Percentiles rank a stretch among this genome's conserved stretches.
These are phyloP conservation scores for Phyllosticta citrichinensis DNA, from an alignment of 2,329 filamentous ascomycete species.

Conservation along the genomic window DNA sequence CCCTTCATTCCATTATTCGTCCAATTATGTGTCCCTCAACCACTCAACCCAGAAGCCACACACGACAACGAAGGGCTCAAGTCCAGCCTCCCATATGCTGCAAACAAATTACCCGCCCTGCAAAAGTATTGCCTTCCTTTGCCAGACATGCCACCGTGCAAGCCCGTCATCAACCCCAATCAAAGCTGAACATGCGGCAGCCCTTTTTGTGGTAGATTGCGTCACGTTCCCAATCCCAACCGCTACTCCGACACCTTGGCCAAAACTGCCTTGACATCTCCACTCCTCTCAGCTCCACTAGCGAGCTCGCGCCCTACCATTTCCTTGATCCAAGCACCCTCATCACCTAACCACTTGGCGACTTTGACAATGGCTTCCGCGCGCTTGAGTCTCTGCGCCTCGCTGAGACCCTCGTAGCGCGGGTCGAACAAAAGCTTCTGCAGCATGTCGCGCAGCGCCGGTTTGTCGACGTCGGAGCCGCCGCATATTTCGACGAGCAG, in stretches of 20 bases:
- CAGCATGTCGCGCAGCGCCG: constrained; percentile 13
- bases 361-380: constrained; percentile 17
- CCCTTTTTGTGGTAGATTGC: too few relatives aligned
- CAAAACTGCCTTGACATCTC: not conserved
- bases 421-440: constrained; percentile 19
- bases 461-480: constrained; percentile 1
- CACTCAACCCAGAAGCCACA: too few relatives aligned
- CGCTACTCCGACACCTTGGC: not conserved
- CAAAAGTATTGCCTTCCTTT: too few relatives aligned
- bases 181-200: too few relatives aligned
- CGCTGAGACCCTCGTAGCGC: constrained; percentile 18
- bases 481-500: constrained; percentile 13
- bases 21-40: too few relatives aligned
- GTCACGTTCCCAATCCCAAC: too few relatives aligned
- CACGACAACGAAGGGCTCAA: too few relatives aligned
- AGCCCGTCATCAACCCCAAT: too few relatives aligned
- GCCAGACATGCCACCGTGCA: too few relatives aligned
- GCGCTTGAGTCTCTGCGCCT: constrained; percentile 20
- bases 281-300: not conserved
- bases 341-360: not conserved
- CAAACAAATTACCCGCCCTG: too few relatives aligned
- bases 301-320: not conserved
- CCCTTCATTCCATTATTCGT: too few relatives aligned
- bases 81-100: too few relatives aligned
- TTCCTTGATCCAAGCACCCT: not conserved